Base-by-base conservation (phyloP, 179 eudicot species). In the Camellia oleifera region DNA sequence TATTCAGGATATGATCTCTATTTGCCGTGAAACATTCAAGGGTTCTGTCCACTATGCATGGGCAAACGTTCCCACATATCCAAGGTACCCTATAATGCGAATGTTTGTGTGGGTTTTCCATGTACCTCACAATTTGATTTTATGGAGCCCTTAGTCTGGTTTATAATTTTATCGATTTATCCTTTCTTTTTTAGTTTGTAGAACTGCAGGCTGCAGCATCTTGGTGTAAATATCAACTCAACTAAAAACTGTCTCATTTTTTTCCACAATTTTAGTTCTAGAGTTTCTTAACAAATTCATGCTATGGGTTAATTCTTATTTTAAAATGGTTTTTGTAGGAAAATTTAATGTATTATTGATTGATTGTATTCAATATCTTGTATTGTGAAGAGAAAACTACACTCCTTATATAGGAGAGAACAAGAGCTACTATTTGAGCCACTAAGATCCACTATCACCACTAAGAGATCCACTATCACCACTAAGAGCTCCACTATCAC, bases 11-110 rank as follows among this genome's bases (percentile, higher is more conserved):
- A 90, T 92, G 97, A 14, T 92, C 10, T 85, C 93, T 56, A 86
- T 91, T 78, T 96, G 99, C 83, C 93, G 83, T 45, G 89, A 90
- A 78, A 86, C 86, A 67, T 96, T 96, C 62, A 91, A 89, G 82
- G 99, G 99, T 80, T 90, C 97, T 78, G 98, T 94, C 71, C 97
- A 85, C 74, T 96, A 94, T 90, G 99, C 99, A 52, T 96, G 99
- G 99, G 79, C 99, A 56, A 96, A 88, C 83, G 99, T 94, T 69
- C 99, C 99, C 72, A 92, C 99, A 44, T 96, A 96, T 87, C 99
- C 99, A 66, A 94, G 99, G 99, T 94, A 92, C 58, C 56, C 68
- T 60, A 42, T 45, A 42, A 69, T 77, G 78, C 13, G 52, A 52
- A 12, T 50, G 12, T 64, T n/a, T 13, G 4, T 5, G 13, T 73